phyloP scores from a whole-genome alignment of 768 basidiomycete species.

The Tricholomella constricta region DNA sequence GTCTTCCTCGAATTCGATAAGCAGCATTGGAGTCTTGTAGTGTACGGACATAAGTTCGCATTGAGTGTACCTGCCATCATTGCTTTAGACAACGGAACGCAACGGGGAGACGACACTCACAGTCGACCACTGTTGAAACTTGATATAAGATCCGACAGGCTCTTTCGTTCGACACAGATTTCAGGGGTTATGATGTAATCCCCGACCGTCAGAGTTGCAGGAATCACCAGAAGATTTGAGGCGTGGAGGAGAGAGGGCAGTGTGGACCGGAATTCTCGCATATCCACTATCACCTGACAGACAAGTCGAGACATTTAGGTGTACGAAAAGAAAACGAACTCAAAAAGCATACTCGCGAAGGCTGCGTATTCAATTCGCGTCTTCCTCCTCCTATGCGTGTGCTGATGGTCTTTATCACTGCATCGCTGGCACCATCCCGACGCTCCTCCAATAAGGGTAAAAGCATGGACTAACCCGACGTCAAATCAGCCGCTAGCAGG shows the following conservation, averaged over 20 bases:
- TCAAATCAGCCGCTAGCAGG: neutral
- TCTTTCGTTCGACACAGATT: conserved; percentile 96
- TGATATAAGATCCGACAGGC: conserved; percentile 86
- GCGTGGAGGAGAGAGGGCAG: conserved; percentile 90
- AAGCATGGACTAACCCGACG: conserved; percentile 74
- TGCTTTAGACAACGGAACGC: neutral
- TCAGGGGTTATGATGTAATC: conserved; percentile 96
- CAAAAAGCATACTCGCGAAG: conserved; percentile 51
- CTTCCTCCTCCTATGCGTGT: conserved; percentile 86
- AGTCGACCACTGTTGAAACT: conserved; percentile 93
- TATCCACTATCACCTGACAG: conserved; percentile 87
- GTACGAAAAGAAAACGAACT: neutral
- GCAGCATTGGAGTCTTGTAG: conserved; percentile 89
- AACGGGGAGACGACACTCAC: conserved; percentile 49
- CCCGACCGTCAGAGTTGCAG: conserved; percentile 90
- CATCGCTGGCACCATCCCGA: conserved; percentile 47
- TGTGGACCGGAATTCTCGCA: conserved; percentile 94
- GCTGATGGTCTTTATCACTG: conserved; percentile 78
- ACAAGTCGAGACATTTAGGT: neutral
- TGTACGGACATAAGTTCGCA: conserved; percentile 97
- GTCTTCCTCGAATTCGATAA: conserved; percentile 98
- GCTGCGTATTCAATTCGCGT: conserved; percentile 62
- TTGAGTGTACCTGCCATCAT: conserved; percentile 77
- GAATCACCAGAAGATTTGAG: conserved; percentile 75
- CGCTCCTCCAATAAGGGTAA: conserved; percentile 76